Evolutionary conservation across 768 basidiomycete genomes (phyloP).

Genomic region (Mycena chlorophos): DNA sequence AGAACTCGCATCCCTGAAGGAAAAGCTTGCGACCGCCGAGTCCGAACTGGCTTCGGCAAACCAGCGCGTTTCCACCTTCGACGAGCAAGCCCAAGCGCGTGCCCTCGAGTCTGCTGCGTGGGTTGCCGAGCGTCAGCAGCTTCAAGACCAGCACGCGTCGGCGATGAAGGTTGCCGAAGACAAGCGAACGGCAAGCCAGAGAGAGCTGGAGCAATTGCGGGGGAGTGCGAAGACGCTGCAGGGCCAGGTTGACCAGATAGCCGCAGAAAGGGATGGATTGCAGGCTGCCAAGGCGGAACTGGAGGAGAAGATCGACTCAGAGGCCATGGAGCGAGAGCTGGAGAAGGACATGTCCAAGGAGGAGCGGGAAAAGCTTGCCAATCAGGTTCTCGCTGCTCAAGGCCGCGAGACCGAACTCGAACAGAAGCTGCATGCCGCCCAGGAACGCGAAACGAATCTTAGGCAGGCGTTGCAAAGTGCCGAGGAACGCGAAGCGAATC

Average conservation of each 20-base stretch:
- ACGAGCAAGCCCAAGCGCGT: not conserved
- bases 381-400: not conserved
- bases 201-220: not conserved
- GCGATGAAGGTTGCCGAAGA: not conserved
- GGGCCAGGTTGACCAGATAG: not conserved
- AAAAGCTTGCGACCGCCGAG: not conserved
- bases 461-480: too few relatives aligned
- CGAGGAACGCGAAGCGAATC: not conserved
- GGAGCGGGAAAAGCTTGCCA: not conserved
- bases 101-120: not conserved
- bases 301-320: not conserved
- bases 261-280: not conserved
- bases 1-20: not conserved
- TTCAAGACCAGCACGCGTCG: constrained; percentile 3
- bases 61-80: not conserved
- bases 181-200: not conserved
- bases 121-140: constrained; percentile 4
- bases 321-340: not conserved
- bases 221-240: not conserved
- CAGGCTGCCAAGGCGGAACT: not conserved
- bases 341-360: not conserved
- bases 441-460: too few relatives aligned
- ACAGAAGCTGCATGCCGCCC: not conserved
- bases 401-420: not conserved
- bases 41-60: not conserved